Evolutionary conservation across 371 early-diverging fungal genomes (phyloP).

Genomic region (Syncephalastrum racemosum): DNA sequence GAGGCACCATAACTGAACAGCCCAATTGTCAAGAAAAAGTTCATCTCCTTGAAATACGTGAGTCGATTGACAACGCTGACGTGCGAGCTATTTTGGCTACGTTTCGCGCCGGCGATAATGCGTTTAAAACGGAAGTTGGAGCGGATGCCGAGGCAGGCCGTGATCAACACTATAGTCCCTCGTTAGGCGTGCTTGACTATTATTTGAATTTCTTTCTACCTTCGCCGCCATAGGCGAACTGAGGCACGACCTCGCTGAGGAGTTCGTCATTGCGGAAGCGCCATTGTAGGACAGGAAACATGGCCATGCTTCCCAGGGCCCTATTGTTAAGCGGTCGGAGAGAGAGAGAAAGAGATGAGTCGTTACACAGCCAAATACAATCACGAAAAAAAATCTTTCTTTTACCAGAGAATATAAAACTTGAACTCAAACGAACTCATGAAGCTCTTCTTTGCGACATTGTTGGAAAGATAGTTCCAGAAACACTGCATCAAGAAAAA

Average conservation of each 20-base stretch:
- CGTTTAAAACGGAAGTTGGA: slow-evolving; percentile 41
- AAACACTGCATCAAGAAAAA: slow-evolving; percentile 37
- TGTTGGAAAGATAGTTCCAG: slow-evolving; percentile 33
- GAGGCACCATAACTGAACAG: slow-evolving; percentile 30
- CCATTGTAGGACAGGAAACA: slow-evolving; percentile 52
- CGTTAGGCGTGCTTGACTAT: background rate
- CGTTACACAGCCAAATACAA: too few species aligned
- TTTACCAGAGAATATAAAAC: slow-evolving; percentile 35
- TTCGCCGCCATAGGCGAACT: slow-evolving; percentile 44
- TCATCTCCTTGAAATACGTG: slow-evolving; percentile 52
- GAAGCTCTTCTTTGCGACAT: slow-evolving; percentile 28
- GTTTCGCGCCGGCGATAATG: slow-evolving; percentile 13
- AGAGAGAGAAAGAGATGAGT: too few species aligned
- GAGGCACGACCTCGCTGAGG: slow-evolving; percentile 40
- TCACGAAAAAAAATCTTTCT: background rate
- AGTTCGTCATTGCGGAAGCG: slow-evolving; percentile 22
- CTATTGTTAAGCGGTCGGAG: slow-evolving; percentile 14
- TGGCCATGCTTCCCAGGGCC: slow-evolving; percentile 37
- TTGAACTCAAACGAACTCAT: slow-evolving; percentile 38
- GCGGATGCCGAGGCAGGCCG: slow-evolving; percentile 35
- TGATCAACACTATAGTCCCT: slow-evolving; percentile 26
- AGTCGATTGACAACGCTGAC: slow-evolving; percentile 34
- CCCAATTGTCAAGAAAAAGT: slow-evolving; percentile 32
- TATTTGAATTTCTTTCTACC: slow-evolving; percentile 17
- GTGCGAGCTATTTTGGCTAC: slow-evolving; percentile 4